Evolutionary conservation across 1,284 basidiomycete species (phyloP).

Genomic region (Pyrrhoderma noxium): DNA sequence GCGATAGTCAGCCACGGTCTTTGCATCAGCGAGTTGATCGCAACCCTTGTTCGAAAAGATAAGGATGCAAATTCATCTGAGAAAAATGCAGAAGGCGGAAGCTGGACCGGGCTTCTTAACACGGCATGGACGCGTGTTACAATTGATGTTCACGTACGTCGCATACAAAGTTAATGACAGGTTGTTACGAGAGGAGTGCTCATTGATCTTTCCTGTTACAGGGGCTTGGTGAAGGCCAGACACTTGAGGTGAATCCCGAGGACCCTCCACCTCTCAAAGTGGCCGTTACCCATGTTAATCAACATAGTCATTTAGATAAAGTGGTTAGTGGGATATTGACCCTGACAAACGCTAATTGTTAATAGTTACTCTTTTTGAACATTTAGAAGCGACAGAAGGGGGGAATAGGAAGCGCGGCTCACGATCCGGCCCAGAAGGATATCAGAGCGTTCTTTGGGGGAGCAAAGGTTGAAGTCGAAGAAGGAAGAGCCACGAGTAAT

Average conservation of each 20-base stretch:
- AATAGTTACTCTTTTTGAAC: not conserved
- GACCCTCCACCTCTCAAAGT: conserved; percentile 33
- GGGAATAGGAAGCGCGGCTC: conserved; percentile 64
- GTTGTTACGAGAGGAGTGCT: not conserved
- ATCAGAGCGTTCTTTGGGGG: conserved; percentile 76
- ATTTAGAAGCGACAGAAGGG: conserved; percentile 65
- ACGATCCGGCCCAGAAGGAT: conserved; percentile 70
- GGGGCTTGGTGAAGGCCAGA: conserved; percentile 26
- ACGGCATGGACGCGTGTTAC: conserved; percentile 64
- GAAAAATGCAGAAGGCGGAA: conserved; percentile 24
- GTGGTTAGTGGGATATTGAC: conserved; percentile 39
- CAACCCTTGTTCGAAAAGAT: conserved; percentile 40
- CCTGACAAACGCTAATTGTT: conserved; percentile 4
- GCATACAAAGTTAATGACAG: not conserved
- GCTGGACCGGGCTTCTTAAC: conserved; percentile 53
- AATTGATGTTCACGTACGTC: conserved; percentile 10
- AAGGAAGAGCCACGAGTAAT: conserved; percentile 15
- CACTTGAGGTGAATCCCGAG: conserved; percentile 25
- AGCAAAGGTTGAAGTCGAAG: conserved; percentile 20
- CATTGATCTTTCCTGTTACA: conserved; percentile 18
- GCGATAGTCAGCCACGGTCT: conserved; percentile 78
- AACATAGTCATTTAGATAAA: conserved; percentile 45
- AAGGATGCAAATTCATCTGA: conserved; percentile 20
- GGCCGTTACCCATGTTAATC: conserved; percentile 46
- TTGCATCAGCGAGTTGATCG: conserved; percentile 61